Evolutionary conservation across 2,329 filamentous ascomycete genomes (phyloP), one percentile per base, ranked within the genome.

Genomic region (Fusarium sarcochroum): DNA sequence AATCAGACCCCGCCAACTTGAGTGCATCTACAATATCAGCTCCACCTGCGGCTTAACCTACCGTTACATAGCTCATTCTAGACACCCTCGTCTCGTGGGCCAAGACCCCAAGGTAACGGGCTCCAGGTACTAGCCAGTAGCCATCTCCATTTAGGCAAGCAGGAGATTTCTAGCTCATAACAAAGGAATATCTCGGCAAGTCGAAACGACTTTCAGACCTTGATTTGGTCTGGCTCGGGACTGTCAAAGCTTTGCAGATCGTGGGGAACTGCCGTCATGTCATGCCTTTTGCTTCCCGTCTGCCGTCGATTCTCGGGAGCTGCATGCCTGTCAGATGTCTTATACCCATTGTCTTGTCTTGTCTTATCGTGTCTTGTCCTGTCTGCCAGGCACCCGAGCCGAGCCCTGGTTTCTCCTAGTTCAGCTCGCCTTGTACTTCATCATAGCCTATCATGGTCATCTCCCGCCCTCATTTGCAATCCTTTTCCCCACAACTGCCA

Each of bases 131-230:
- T 30, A 30, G 10, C 27, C 27, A 30, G 27, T 30, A 30, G 27
- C 27, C 27, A 30, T 30, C 27, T 30, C 10, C 27, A 30, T 30
- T 30, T 30, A 30, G 27, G 27, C 27, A 30, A 30, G 27, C 27
- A 30, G 27, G 10, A 5, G 27, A 13, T 13, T 30, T 13, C 27
- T 30, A 30, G 23, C 23, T 23, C 23, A 23, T 23, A 66, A 49
- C 59, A 66, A 72, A 66, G 73, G 66, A 68, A 70, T 72, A 72
- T 75, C 62, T 71, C 70, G 72, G 71, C 59, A 46, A 68, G 51
- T 58, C 45, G 44, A 49, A 15, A 37, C 54, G 40, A 48, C 38
- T 38, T 25, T 38, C 35, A 47, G 17, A 20, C 21, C 40, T 23
- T 23, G 23, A 23, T 23, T 7, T 23, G 23, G 23, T 23, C 23